These are phyloP conservation scores for Fusarium papillatum DNA, from an alignment of 2,329 filamentous ascomycete species.

Conservation along the genomic window DNA sequence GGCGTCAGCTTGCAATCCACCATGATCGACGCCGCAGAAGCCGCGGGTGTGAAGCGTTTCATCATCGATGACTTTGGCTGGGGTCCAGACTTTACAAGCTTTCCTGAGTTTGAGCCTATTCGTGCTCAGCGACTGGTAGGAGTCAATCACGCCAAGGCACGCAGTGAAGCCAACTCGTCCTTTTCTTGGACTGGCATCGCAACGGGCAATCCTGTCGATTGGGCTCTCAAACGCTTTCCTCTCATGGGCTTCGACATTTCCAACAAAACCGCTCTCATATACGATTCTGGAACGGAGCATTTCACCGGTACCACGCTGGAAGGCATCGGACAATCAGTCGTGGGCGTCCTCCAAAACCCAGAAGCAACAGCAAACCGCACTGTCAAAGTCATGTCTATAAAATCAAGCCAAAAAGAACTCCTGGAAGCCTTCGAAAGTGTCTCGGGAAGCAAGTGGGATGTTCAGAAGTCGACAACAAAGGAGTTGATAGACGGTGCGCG, in stretches of 20 bases:
- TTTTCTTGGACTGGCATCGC: constrained; percentile 33
- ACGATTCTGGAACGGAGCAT: constrained; percentile 22
- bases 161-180: neutral
- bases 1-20: constrained; percentile 22
- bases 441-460: constrained; percentile 7
- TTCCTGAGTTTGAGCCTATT: constrained; percentile 26
- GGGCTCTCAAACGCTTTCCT: constrained; percentile 31
- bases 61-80: constrained; percentile 32
- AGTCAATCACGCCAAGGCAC: constrained; percentile 11
- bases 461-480: constrained; percentile 10
- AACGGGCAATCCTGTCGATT: constrained; percentile 29
- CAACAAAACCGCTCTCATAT: constrained; percentile 8
- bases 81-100: constrained; percentile 26
- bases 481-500: constrained; percentile 19
- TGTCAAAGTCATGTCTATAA: constrained; percentile 30
- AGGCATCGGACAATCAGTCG: constrained; percentile 31
- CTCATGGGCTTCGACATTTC: constrained; percentile 27
- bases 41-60: constrained; percentile 30
- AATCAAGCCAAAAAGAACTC: constrained; percentile 27
- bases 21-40: constrained; percentile 32
- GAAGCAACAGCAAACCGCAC: constrained; percentile 23
- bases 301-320: constrained; percentile 27
- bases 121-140: constrained; percentile 20
- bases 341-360: constrained; percentile 22
- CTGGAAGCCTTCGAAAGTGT: constrained; percentile 12